Conservation (phyloP, 2,329 filamentous ascomycete species). For the Ascochyta lentis region DNA sequence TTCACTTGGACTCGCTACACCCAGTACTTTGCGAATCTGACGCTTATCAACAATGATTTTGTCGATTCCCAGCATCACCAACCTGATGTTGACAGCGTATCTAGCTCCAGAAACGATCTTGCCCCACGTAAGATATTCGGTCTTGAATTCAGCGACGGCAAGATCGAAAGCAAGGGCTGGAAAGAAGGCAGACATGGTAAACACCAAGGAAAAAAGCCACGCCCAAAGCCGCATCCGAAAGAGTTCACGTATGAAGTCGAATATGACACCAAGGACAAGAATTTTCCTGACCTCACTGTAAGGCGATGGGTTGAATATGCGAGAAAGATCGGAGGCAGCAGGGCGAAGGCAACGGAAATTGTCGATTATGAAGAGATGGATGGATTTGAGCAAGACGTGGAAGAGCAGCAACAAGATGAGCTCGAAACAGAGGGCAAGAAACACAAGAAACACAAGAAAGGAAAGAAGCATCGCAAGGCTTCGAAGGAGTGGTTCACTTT, state of each 20-base stretch:
- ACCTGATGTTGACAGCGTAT: neutral
- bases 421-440: slow-evolving; percentile 43
- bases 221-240: slow-evolving; percentile 63
- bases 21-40: slow-evolving; percentile 96
- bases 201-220: slow-evolving; percentile 56
- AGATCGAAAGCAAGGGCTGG: slow-evolving; percentile 57
- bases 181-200: slow-evolving; percentile 70
- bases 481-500: slow-evolving; percentile 82
- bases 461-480: slow-evolving; percentile 55
- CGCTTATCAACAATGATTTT: slow-evolving; percentile 79
- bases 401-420: slow-evolving; percentile 34
- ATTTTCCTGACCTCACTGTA: slow-evolving; percentile 86
- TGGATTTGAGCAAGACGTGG: slow-evolving; percentile 31
- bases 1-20: slow-evolving; percentile 81
- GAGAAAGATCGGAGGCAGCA: slow-evolving; percentile 71
- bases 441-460: slow-evolving; percentile 59
- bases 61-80: slow-evolving; percentile 21
- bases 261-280: slow-evolving; percentile 81
- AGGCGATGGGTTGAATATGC: slow-evolving; percentile 81
- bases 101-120: slow-evolving; percentile 14
- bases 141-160: slow-evolving; percentile 35
- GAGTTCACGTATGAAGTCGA: slow-evolving; percentile 80
- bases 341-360: slow-evolving; percentile 20
- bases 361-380: slow-evolving; percentile 31
- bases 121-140: slow-evolving; percentile 32